Base-by-base conservation (phyloP, 2,329 filamentous ascomycete species). In the Albifimbria verrucaria region DNA sequence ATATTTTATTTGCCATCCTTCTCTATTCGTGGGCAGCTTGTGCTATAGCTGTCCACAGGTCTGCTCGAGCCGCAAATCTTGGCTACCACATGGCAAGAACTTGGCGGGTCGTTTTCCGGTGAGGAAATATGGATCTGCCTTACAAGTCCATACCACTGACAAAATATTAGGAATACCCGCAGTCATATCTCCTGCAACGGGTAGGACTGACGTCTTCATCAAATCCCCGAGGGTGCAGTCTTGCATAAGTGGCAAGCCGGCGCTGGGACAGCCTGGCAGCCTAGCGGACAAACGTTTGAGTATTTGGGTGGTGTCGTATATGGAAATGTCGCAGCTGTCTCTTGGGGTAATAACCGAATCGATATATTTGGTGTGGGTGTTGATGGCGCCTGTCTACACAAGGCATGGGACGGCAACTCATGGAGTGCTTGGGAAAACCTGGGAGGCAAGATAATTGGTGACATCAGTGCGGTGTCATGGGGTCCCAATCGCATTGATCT, bases 401-500 rank as follows among this genome's bases (percentile, higher is more conserved):
- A 59, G 53, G 52, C 21, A 48, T 59, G 56, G 56, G 54, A 61
- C 32, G 54, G 55, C 9, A 50, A 25, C 9, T 24, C 39, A 3
- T 63, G 61, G 59, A 51, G 49, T 12, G 42, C 28, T 10, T 66
- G 61, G 59, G 50, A 59, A 43, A 56, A 58, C 28, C 61, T 70
- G 44, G 67, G 66, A 46, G 67, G 66, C 3, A 53, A 57, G 39
- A 51, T 67, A 25, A 56, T 59, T 52, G 54, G 59, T 43, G 55
- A 63, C 48, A 61, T 39, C 4, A 39, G 32, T n/a, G 32, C 32
- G 15, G 67, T 65, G 39, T 62, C 61, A 0, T 65, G 62, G 60
- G 65, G 56, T 1, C 23, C 49, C 9, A 59, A 65, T 45, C 58
- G 65, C 42, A 57, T 65, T 25, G 62, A 66, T 25, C 52, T 69